phyloP scores from a whole-genome alignment of 148 eudicot genomes.

The Persicaria maculosa region DNA sequence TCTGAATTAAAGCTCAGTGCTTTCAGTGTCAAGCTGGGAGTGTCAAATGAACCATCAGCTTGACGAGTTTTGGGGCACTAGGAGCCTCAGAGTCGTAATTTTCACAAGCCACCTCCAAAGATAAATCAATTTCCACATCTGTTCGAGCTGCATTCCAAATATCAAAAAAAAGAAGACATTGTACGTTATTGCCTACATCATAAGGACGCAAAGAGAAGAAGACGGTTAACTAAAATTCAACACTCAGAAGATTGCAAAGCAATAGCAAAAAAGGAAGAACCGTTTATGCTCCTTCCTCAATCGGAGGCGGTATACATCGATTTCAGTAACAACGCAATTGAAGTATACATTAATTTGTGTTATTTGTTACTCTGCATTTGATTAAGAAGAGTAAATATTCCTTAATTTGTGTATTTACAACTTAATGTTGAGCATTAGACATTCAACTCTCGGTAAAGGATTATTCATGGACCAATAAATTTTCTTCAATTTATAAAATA shows the following conservation, averaged over 20 bases:
- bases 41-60: no score
- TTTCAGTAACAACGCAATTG: constrained; percentile 30
- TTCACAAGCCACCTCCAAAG: constrained; percentile 45
- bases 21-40: no score
- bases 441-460: no score
- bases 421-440: no score
- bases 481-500: no score
- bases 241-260: constrained; percentile 2
- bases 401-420: no score
- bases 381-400: no score
- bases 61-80: constrained; percentile 24
- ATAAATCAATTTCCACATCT: constrained; percentile 70
- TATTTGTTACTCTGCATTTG: no score
- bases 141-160: constrained; percentile 30
- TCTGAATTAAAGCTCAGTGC: not conserved
- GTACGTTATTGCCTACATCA: constrained; percentile 46
- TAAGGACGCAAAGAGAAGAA: constrained; percentile 55
- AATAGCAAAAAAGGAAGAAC: not conserved
- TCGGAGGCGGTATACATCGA: constrained; percentile 32
- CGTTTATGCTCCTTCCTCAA: constrained; percentile 5
- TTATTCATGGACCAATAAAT: no score
- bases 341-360: no score
- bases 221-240: not conserved
- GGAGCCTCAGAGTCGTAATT: constrained; percentile 36
- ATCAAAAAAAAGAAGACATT: not conserved